Evolutionary conservation across 129 eudicot genomes (phyloP).

Genomic region (Flaveria sonorensis): DNA sequence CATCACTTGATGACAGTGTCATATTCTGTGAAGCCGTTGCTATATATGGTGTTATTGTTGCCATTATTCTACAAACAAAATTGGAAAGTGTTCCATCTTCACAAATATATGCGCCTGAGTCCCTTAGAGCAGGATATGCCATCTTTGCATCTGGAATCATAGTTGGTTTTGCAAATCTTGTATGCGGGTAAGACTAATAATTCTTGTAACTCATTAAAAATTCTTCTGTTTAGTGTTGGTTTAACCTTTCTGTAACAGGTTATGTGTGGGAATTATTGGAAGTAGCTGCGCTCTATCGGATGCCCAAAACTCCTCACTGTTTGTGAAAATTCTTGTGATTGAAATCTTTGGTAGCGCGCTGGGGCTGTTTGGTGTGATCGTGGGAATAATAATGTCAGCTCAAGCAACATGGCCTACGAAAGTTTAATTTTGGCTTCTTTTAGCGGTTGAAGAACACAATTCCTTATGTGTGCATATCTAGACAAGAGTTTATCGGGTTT

Average conservation of each 20-base stretch:
- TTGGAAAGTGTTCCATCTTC: slow-evolving; percentile 82
- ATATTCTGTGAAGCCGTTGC: slow-evolving; percentile 98
- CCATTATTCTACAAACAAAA: slow-evolving; percentile 89
- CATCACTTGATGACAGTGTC: slow-evolving; percentile 55
- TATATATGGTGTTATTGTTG: slow-evolving; percentile 93
- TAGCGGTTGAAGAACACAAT: slow-evolving; percentile 19
- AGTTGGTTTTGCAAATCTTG: slow-evolving; percentile 96
- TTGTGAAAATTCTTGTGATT: slow-evolving; percentile 89
- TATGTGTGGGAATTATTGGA: slow-evolving; percentile 90
- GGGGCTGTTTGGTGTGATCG: slow-evolving; percentile 90
- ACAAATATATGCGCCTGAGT: slow-evolving; percentile 63
- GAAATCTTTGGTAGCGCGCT: slow-evolving; percentile 91
- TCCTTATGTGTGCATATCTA: slow-evolving; percentile 28
- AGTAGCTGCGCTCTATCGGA: slow-evolving; percentile 91
- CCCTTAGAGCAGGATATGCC: slow-evolving; percentile 95
- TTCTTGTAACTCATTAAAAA: background rate
- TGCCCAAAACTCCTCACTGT: slow-evolving; percentile 89
- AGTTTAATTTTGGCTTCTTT: slow-evolving; percentile 23
- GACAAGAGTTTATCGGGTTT: slow-evolving; percentile 7
- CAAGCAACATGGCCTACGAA: slow-evolving; percentile 96
- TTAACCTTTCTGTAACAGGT: slow-evolving; percentile 34
- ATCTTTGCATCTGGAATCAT: slow-evolving; percentile 90
- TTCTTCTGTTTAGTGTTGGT: background rate
- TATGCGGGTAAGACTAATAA: slow-evolving; percentile 63
- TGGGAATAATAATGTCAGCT: slow-evolving; percentile 95